Percentiles rank a stretch among this genome's conserved stretches.
Conservation (phyloP, 768 basidiomycete species). For the Hebeloma cylindrosporum region DNA sequence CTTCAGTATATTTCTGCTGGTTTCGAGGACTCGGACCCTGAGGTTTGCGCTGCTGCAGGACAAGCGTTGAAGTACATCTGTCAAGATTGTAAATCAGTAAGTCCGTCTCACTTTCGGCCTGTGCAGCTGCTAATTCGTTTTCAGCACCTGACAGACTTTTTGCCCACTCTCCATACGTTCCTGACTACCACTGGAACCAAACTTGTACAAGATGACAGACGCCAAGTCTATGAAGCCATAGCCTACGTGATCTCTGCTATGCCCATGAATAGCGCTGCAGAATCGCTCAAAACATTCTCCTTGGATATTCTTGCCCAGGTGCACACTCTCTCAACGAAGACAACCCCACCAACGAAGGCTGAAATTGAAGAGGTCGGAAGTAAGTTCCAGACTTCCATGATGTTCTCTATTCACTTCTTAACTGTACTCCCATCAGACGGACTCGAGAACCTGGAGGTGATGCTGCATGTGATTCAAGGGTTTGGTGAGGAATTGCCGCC, state of each 20-base stretch:
- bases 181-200: conserved; percentile 76
- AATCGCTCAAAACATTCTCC: conserved; percentile 83
- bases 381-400: conserved; percentile 39
- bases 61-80: conserved; percentile 96
- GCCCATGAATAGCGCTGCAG: conserved; percentile 85
- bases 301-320: conserved; percentile 80
- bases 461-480: conserved; percentile 78
- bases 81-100: conserved; percentile 90
- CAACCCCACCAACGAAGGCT: conserved; percentile 59
- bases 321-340: conserved; percentile 59
- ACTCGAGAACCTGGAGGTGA: conserved; percentile 91
- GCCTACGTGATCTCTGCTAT: conserved; percentile 93
- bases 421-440: conserved; percentile 50
- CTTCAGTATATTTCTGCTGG: conserved; percentile 91
- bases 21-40: conserved; percentile 76
- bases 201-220: conserved; percentile 81
- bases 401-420: conserved; percentile 1
- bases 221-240: conserved; percentile 94
- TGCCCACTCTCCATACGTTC: conserved; percentile 91
- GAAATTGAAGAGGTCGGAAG: conserved; percentile 68
- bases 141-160: conserved; percentile 87
- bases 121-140: conserved; percentile 5
- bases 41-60: conserved; percentile 91
- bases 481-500: conserved; percentile 83
- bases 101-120: conserved; percentile 13